A percentile compares a stretch with the other conserved stretches of the same genome.
Evolutionary conservation across 768 basidiomycete genomes (phyloP).

Genomic region (Pleurotus djamor): DNA sequence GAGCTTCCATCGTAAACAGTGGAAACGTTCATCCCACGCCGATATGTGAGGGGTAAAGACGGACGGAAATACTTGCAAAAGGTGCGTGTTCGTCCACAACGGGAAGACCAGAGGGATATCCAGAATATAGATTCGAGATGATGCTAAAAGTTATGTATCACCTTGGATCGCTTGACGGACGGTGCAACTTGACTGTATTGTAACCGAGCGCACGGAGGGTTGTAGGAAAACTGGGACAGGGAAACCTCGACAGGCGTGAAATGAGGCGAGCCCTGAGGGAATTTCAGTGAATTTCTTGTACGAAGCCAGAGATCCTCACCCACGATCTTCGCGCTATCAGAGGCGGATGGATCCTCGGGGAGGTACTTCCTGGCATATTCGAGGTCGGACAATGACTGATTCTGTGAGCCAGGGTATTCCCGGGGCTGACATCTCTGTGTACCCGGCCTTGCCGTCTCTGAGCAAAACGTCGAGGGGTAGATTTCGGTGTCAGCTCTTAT

Average conservation of each 20-base stretch:
- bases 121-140: neutral
- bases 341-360: neutral
- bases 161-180: neutral
- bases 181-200: neutral
- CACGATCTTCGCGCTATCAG: neutral
- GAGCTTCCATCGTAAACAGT: too few species aligned
- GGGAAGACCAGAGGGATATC: neutral
- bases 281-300: neutral
- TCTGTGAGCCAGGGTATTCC: neutral
- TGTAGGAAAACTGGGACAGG: neutral
- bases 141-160: neutral
- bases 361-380: neutral
- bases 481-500: neutral
- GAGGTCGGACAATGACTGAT: neutral
- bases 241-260: neutral
- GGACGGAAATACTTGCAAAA: too few species aligned
- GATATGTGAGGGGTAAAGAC: too few species aligned
- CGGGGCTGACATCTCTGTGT: conserved; percentile 1
- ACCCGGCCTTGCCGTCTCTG: neutral
- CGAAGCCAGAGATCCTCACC: neutral
- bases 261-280: neutral
- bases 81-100: too few species aligned
- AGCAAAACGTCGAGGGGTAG: neutral
- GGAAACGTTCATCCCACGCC: too few species aligned
- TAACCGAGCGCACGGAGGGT: neutral